These are phyloP conservation scores for Chenopodium formosanum DNA, from an alignment of 148 eudicot species.

Conservation along the genomic window DNA sequence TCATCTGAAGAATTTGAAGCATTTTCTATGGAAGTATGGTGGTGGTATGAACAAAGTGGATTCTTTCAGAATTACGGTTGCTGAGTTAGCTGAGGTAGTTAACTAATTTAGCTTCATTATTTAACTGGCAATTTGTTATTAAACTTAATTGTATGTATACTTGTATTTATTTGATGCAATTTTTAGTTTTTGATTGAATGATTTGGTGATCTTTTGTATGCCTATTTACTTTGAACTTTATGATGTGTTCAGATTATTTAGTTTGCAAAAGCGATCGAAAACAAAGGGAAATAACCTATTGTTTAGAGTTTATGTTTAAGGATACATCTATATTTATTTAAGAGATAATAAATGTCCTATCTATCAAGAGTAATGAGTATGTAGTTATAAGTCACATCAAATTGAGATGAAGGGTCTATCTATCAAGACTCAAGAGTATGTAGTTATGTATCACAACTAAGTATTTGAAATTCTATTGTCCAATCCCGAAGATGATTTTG, in stretches of 20 bases:
- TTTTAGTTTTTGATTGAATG: background rate
- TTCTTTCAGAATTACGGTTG: constrained; percentile 52
- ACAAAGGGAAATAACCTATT: background rate
- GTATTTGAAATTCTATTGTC: background rate
- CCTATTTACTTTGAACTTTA: background rate
- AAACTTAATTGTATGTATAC: no score
- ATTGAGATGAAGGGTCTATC: background rate
- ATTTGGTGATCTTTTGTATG: background rate
- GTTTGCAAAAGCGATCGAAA: background rate
- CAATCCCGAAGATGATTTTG: background rate
- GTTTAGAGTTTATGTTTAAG: background rate
- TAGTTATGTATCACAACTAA: background rate
- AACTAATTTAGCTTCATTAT: no score
- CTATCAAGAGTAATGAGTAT: background rate
- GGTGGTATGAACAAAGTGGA: constrained; percentile 68
- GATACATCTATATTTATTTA: no score
- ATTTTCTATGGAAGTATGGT: constrained; percentile 83
- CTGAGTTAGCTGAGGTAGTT: constrained; percentile 64
- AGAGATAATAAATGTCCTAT: no score
- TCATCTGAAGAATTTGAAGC: constrained; percentile 78
- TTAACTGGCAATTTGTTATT: no score
- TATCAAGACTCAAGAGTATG: background rate
- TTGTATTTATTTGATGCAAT: background rate
- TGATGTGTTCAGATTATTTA: background rate
- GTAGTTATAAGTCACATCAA: background rate